Conservation (phyloP, 2,329 filamentous ascomycete species). For the Hyphodiscus sp. region DNA sequence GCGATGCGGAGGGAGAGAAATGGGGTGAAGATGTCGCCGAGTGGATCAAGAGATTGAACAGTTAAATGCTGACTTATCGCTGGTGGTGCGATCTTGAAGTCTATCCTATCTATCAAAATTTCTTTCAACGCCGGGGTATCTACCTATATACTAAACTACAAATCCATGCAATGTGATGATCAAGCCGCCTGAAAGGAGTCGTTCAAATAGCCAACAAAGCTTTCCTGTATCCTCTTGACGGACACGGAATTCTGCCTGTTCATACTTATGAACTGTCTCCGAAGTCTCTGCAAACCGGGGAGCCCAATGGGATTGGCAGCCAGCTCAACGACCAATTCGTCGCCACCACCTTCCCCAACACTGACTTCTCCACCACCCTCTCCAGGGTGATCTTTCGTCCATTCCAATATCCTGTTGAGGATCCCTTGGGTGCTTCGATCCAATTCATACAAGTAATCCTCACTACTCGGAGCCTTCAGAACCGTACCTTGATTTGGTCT, state of each 20-base stretch:
- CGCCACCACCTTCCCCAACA: slow-evolving; percentile 25
- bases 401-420: slow-evolving; percentile 61
- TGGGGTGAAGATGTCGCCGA: slow-evolving; percentile 24
- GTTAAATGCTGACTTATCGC: neutral
- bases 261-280: slow-evolving; percentile 70
- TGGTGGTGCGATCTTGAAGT: neutral
- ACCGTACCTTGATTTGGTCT: slow-evolving; percentile 72
- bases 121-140: neutral
- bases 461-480: slow-evolving; percentile 53
- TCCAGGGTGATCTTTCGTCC: slow-evolving; percentile 56
- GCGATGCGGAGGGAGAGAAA: slow-evolving; percentile 23
- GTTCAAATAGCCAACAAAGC: slow-evolving; percentile 62
- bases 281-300: slow-evolving; percentile 69
- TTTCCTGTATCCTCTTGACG: slow-evolving; percentile 50
- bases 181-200: slow-evolving; percentile 47
- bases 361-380: slow-evolving; percentile 54
- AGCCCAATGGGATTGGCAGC: slow-evolving; percentile 61
- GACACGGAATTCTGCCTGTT: slow-evolving; percentile 62
- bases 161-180: neutral
- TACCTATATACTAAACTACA: neutral
- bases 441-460: slow-evolving; percentile 73
- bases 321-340: slow-evolving; percentile 55
- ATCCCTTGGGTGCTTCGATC: slow-evolving; percentile 75
- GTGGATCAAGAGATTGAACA: slow-evolving; percentile 21
- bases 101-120: neutral